A percentile compares a stretch with the other conserved stretches of the same genome.
These are phyloP conservation scores for apple (Malus domestica) DNA, from an alignment of 306 rosid genomes.

Conservation along the genomic window DNA sequence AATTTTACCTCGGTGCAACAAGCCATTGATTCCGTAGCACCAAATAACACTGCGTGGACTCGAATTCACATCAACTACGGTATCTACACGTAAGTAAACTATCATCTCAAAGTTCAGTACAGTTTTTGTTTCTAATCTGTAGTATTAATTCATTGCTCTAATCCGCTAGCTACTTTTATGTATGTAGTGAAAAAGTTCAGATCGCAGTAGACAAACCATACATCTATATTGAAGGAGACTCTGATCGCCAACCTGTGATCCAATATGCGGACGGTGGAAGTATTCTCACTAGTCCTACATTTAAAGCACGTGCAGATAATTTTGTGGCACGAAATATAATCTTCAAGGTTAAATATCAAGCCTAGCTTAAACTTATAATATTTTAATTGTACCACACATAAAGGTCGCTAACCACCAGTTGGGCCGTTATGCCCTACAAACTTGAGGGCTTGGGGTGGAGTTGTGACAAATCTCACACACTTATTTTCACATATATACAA, in stretches of 20 bases:
- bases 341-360: background rate
- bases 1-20: constrained; percentile 19
- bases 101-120: background rate
- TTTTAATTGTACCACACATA: no score
- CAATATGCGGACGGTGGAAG: background rate
- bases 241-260: background rate
- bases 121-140: background rate
- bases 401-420: no score
- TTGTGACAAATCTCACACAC: no score
- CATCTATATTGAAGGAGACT: constrained; percentile 25
- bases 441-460: no score
- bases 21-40: constrained; percentile 30
- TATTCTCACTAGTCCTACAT: background rate
- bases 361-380: no score
- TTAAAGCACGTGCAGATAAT: constrained; percentile 5
- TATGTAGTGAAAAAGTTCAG: constrained; percentile 25
- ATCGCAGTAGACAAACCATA: constrained; percentile 20
- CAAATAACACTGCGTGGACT: constrained; percentile 18
- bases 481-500: no score
- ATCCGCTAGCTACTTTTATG: background rate
- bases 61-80: constrained; percentile 24
- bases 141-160: background rate
- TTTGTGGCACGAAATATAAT: constrained; percentile 9
- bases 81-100: constrained; percentile 5
- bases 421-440: no score